A percentile compares a stretch with the other conserved stretches of the same genome.
Conservation (phyloP, 2,329 filamentous ascomycete species). For the Fusarium beomiforme region DNA sequence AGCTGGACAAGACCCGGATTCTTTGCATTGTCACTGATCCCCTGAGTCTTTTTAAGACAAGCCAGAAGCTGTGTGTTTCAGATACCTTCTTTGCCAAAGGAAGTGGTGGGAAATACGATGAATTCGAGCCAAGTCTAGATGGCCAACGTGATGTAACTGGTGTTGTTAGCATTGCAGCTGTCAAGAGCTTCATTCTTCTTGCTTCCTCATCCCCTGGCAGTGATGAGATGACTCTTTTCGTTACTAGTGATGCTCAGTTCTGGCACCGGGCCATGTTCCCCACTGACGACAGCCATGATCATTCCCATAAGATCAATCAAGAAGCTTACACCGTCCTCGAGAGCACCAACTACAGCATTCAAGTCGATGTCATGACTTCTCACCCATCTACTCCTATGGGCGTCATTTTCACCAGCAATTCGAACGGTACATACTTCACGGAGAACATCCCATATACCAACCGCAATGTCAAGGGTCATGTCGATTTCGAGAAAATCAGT, state of each 20-base stretch:
- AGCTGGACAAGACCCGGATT: slow-evolving; percentile 75
- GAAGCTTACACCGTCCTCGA: slow-evolving; percentile 94
- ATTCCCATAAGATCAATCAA: slow-evolving; percentile 75
- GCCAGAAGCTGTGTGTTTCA: slow-evolving; percentile 82
- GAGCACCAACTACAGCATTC: slow-evolving; percentile 97
- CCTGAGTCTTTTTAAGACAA: slow-evolving; percentile 74
- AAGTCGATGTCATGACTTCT: slow-evolving; percentile 88
- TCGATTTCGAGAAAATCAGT: slow-evolving; percentile 95
- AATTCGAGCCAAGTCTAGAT: slow-evolving; percentile 82
- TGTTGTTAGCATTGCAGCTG: slow-evolving; percentile 81
- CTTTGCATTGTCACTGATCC: slow-evolving; percentile 83
- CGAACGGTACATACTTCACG: slow-evolving; percentile 95
- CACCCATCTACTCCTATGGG: slow-evolving; percentile 78
- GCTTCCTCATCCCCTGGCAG: slow-evolving; percentile 83
- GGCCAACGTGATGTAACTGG: slow-evolving; percentile 79
- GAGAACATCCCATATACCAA: slow-evolving; percentile 94
- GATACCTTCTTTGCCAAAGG: slow-evolving; percentile 79
- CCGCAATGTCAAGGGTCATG: slow-evolving; percentile 76
- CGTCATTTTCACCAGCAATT: slow-evolving; percentile 93
- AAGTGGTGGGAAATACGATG: slow-evolving; percentile 59
- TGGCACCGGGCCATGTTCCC: slow-evolving; percentile 96
- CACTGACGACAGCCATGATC: slow-evolving; percentile 77
- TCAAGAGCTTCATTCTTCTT: slow-evolving; percentile 88
- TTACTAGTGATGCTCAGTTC: slow-evolving; percentile 81
- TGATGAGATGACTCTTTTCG: slow-evolving; percentile 90